Conservation (phyloP, 306 rosid species). For the Quercus alba region DNA sequence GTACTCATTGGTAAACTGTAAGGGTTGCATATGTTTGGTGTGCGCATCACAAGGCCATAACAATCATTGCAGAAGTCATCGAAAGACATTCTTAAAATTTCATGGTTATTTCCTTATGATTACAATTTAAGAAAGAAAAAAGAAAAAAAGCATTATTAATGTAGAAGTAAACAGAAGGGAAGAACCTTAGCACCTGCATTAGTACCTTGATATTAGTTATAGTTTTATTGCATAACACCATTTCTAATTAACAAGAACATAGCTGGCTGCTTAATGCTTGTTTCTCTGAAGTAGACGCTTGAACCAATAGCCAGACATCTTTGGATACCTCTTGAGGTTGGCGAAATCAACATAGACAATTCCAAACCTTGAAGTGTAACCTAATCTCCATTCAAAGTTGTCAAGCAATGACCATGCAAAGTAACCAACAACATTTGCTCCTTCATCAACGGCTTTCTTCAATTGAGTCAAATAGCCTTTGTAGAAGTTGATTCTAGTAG, state of each 20-base stretch:
- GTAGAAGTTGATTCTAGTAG: slow-evolving; percentile 71
- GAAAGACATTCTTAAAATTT: neutral
- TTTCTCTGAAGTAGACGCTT: slow-evolving; percentile 49
- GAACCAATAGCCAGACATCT: slow-evolving; percentile 95
- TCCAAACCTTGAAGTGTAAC: slow-evolving; percentile 93
- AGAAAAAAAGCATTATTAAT: too few relatives aligned
- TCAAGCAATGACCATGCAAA: slow-evolving; percentile 92
- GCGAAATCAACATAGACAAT: slow-evolving; percentile 80
- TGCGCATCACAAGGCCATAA: neutral
- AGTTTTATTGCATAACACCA: neutral
- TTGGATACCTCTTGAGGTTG: slow-evolving; percentile 78
- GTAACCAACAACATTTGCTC: slow-evolving; percentile 78
- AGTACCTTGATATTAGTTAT: neutral
- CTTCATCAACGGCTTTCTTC: slow-evolving; percentile 74
- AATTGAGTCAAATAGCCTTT: slow-evolving; percentile 57
- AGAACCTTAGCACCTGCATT: neutral
- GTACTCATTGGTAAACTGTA: too few relatives aligned
- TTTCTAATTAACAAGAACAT: neutral
- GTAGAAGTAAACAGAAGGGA: neutral
- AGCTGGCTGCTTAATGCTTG: slow-evolving; percentile 27
- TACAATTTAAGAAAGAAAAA: neutral
- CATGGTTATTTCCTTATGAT: neutral
- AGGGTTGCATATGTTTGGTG: neutral
- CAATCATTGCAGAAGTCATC: neutral
- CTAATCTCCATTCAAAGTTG: slow-evolving; percentile 89